Evolutionary conservation across 2,329 filamentous ascomycete genomes (phyloP), one percentile per base, ranked within the genome.

Genomic region (Aspergillus ibericus): DNA sequence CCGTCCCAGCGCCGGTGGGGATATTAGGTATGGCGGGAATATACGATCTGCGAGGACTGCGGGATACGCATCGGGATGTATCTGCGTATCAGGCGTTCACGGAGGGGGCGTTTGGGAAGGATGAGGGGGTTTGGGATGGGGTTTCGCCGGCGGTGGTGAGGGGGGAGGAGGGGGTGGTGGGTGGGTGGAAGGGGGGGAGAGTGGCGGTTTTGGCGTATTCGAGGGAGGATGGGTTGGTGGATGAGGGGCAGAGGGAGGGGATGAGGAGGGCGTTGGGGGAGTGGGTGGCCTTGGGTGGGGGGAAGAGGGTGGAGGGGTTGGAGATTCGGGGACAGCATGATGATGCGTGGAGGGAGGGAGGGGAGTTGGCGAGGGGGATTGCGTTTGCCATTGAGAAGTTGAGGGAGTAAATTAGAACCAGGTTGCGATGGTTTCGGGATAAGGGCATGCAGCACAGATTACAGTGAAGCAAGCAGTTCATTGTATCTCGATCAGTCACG

Each of bases 231-330:
- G 71, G 68, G 40, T 63, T 80, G 34, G 75, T 80, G 8, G 75
- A 79, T 65, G 58, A 60, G 46, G 62, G 58, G 1, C 78, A 81
- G 62, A 52, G 70, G 6, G 68, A 74, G 44, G 66, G 50, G 2
- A 79, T 85, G 82, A 67, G 81, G 79, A 62, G 81, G 72, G 72
- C 79, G 72, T 72, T 84, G 78, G 70, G 81, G 73, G 67, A 42
- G 72, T 82, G 44, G 29, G 22, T 9, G 3, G 48, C 58, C 15
- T 53, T 53, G 18, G 40, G 59, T 15, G 55, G 59, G 1, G 69
- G 70, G 73, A 71, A 74, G 75, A 77, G 68, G 52, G 72, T 79
- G 60, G 70, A 79, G 15, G 49, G 66, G 69, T 72, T 81, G 2
- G 35, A 70, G 2, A 64, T 80, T 29, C 62, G 67, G 27, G 77